A percentile compares a stretch with the other conserved stretches of the same genome.
These are phyloP conservation scores for Cocos nucifera DNA, from an alignment of 176 grass and related monocot genomes.

Conservation along the genomic window DNA sequence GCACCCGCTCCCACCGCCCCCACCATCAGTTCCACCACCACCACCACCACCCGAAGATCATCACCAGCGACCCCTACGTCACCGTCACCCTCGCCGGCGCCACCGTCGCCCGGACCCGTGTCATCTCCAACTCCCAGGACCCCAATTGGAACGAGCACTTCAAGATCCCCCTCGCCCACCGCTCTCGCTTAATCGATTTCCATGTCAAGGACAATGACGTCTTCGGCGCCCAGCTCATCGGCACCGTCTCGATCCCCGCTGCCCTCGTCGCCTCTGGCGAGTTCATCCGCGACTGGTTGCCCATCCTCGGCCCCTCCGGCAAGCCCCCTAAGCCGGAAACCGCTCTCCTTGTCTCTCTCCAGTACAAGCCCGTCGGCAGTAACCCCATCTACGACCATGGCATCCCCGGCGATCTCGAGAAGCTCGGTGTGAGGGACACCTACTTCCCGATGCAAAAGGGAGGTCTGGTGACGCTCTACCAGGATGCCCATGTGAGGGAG, in stretches of 20 bases:
- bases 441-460: slow-evolving; percentile 81
- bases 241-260: slow-evolving; percentile 46
- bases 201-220: slow-evolving; percentile 87
- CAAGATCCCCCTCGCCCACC: slow-evolving; percentile 72
- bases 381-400: slow-evolving; percentile 49
- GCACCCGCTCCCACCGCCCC: not conserved
- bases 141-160: slow-evolving; percentile 70
- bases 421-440: slow-evolving; percentile 51
- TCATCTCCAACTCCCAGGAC: slow-evolving; percentile 65
- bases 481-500: slow-evolving; percentile 74
- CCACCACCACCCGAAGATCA: slow-evolving; percentile 41
- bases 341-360: slow-evolving; percentile 44
- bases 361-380: slow-evolving; percentile 26
- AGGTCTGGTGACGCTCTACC: slow-evolving; percentile 54
- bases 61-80: slow-evolving; percentile 96
- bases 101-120: slow-evolving; percentile 72
- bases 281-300: slow-evolving; percentile 49
- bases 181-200: slow-evolving; percentile 43
- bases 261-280: slow-evolving; percentile 5
- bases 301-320: slow-evolving; percentile 35
- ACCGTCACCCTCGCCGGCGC: slow-evolving; percentile 58
- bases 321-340: slow-evolving; percentile 54
- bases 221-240: slow-evolving; percentile 79
- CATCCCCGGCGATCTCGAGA: slow-evolving; percentile 56
- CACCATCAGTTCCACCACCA: not conserved